Evolutionary conservation across 1,284 basidiomycete genomes (phyloP), one percentile per base, ranked within the genome.

Genomic region (Golubevia pallescens): DNA sequence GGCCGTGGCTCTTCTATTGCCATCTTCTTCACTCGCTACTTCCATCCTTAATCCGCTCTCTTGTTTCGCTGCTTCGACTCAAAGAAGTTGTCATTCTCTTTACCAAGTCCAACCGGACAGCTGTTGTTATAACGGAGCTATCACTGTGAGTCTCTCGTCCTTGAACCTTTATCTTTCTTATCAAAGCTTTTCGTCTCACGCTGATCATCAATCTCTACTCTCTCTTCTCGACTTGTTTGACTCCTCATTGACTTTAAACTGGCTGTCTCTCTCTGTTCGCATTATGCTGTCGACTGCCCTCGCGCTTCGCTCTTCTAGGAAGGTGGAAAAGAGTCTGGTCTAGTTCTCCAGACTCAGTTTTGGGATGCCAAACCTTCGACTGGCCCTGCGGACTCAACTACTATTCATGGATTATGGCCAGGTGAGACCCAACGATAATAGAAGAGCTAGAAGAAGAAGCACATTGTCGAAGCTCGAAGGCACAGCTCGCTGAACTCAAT

Each of bases 111-210:
- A 52, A 1, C 14, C 62, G 2, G 57, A 63, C 60, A 61, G 67
- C n/a, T 80, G 78, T 69, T 80, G 78, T 68, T 78, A 71, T 68
- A 80, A 80, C 62, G 74, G 72, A 16, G 74, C 75, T 2, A 62
- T 78, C 19, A 48, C 32, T 23, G 34, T 38, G 5, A 38, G 34
- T 38, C n/a, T n/a, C n/a, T n/a, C n/a, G n/a, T n/a, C n/a, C n/a
- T n/a, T n/a, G n/a, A n/a, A n/a, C n/a, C n/a, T n/a, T n/a, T n/a
- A n/a, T n/a, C n/a, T n/a, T n/a, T 38, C 34, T 5, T 4, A 38
- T 38, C 5, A 38, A 10, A 38, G 34, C 3, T 4, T 4, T 10
- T 38, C 10, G 34, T 38, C 34, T 38, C 34, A 5, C 34, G 34
- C 10, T 5, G 34, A 5, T 38, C 10, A 10, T 10, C 10, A 38